Conservation (phyloP, 805 yeast genomes). For the Blastobotrys muscicola region DNA sequence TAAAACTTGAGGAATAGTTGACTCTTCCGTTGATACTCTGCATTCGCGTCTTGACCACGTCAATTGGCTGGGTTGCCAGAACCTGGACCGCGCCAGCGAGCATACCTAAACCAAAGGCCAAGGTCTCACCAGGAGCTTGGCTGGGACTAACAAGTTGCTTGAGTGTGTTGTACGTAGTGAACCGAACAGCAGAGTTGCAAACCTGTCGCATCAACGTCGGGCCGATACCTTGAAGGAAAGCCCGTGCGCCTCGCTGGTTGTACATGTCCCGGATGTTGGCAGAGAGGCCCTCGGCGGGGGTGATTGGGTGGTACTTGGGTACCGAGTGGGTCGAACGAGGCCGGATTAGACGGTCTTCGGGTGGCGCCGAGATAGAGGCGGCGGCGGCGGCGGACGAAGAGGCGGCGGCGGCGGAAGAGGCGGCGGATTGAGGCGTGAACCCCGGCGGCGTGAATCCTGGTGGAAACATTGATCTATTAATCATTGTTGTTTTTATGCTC, state of each 20-base stretch:
- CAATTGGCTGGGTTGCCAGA: constrained; percentile 77
- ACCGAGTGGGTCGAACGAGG: background rate
- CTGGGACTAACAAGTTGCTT: constrained; percentile 42
- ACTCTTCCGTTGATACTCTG: constrained; percentile 44
- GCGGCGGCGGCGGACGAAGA: no score
- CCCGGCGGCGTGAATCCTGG: background rate
- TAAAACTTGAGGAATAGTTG: constrained; percentile 28
- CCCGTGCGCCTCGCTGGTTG: constrained; percentile 58
- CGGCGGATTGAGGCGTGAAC: background rate
- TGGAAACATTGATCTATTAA: constrained; percentile 13
- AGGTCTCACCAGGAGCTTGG: constrained; percentile 10
- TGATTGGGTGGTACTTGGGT: background rate
- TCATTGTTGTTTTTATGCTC: constrained; percentile 29
- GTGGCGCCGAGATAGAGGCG: background rate
- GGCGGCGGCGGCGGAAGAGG: background rate
- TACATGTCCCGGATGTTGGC: constrained; percentile 47
- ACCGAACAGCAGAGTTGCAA: constrained; percentile 70
- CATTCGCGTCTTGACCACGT: constrained; percentile 77
- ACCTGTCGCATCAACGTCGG: constrained; percentile 80
- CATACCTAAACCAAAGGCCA: constrained; percentile 41
- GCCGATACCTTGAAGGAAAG: constrained; percentile 72
- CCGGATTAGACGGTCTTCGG: background rate
- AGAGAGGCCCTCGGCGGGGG: constrained; percentile 11
- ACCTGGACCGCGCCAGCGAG: constrained; percentile 67
- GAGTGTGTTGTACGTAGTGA: constrained; percentile 70